Evolutionary conservation across 2,329 filamentous ascomycete genomes (phyloP), one percentile per base, ranked within the genome.

Genomic region (Penicillium sp.): DNA sequence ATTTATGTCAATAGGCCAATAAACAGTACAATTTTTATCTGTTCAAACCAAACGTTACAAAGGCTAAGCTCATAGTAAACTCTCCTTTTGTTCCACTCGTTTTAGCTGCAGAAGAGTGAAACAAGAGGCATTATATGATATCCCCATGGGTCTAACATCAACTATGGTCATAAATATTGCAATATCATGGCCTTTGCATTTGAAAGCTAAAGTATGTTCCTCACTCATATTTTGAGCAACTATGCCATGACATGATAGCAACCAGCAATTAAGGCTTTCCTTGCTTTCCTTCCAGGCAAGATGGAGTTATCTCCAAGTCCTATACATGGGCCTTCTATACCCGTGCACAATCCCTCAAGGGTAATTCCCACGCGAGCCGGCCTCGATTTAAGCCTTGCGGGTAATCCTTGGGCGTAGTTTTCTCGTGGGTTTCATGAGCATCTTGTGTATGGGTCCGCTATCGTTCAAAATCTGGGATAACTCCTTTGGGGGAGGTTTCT

Each of bases 91-190:
- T 31, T 10, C 11, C 14, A 19, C 17, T 45, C 12, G 1, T 19
- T 17, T 33, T 6, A 16, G 9, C 43, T 16, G 42, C 17, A 16
- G n/a, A 31, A 16, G 4, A 11, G 3, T 16, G 28, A 33, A 17
- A 7, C 17, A 16, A 11, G 22, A n/a, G 3, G 3, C 2, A n/a
- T 33, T 4, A 7, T 33, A 7, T 33, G 12, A 22, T 22, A 16
- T 16, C 8, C 8, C 2, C 4, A n/a, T n/a, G n/a, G 1, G 12
- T 16, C 12, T 16, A 2, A 6, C 1, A n/a, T n/a, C 4, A 16
- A 45, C 11, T 33, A 19, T 16, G 7, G 11, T 22, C 7, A 22
- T 33, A 22, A 16, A 16, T 4, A 5, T 22, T 33, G 1, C 5
- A 8, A 2, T 7, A 33, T 33, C 5, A 12, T 9, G 25, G 25